Evolutionary conservation across 2,329 filamentous ascomycete genomes (phyloP), one percentile per base, ranked within the genome.

Genomic region (Diaporthe vexans): DNA sequence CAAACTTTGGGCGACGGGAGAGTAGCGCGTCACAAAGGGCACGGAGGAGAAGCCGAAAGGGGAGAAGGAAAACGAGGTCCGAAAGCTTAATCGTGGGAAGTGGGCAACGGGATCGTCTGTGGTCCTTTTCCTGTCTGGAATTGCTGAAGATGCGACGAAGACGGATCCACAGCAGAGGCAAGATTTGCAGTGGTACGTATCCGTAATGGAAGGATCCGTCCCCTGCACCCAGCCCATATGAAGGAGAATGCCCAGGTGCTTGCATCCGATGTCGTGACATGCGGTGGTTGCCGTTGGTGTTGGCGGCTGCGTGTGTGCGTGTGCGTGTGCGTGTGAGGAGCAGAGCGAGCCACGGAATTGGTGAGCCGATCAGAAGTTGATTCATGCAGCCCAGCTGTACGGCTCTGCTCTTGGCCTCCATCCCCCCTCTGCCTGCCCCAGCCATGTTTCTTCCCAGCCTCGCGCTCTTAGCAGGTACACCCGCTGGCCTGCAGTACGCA

Each of bases 11-110:
- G 63, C 48, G 63, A 54, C 63, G 29, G 63, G 63, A 35, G 52
- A 35, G 63, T 68, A 68, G 63, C 63, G 63, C 63, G 63, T 68
- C 63, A 68, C 63, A 68, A 54, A 68, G 63, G 33, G 1, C 33
- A 54, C 70, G 70, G 71, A 72, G 58, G 10, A 48, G 46, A 48
- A 56, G 46, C 43, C 59, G 58, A 52, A 72, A 48, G 61, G 48
- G 35, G 58, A 67, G 58, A 52, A 35, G 71, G 43, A 43, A 67
- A 63, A 65, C 71, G 71, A 72, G 48, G 71, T 63, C 71, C 71
- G 71, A 72, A 72, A 72, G 71, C 58, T 67, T 72, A 72, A 72
- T 52, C 51, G 26, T 57, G 51, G 51, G 71, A 67, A 46, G 46
- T 43, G 71, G 46, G 71, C 48, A 54, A 43, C 46, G 9, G 48